Evolutionary conservation across 2,329 filamentous ascomycete genomes (phyloP).

Genomic region (Colletotrichum eleusines): DNA sequence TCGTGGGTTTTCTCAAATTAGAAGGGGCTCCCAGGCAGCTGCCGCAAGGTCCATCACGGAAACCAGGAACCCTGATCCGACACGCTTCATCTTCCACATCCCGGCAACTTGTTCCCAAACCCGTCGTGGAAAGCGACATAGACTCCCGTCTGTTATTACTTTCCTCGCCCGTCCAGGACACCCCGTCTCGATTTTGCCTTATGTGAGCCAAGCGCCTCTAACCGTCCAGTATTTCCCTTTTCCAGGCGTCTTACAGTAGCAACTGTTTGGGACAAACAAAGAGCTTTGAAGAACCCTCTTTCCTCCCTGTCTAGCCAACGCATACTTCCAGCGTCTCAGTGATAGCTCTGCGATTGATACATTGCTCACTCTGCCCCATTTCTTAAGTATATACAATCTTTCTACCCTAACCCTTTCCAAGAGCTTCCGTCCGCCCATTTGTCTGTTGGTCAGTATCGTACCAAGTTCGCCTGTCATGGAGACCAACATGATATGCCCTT

Average conservation of each 20-base stretch:
- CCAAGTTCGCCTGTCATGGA: constrained; percentile 18
- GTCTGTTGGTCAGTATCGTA: constrained; percentile 1
- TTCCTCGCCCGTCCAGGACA: not conserved
- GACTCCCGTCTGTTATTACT: not conserved
- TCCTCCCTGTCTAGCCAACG: not conserved
- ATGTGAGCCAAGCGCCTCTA: not conserved
- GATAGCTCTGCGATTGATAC: not conserved
- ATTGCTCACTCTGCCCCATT: not conserved
- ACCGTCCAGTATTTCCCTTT: not conserved
- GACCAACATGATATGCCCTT: constrained; percentile 48
- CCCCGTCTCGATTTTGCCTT: not conserved
- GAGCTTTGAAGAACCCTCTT: not conserved
- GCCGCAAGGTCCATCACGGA: not conserved
- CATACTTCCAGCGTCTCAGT: not conserved
- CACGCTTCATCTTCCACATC: not conserved
- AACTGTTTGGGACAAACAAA: not conserved
- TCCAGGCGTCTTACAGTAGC: not conserved
- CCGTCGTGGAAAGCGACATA: not conserved
- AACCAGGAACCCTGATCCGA: not conserved
- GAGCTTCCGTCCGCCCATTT: not conserved
- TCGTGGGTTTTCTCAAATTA: too few relatives aligned
- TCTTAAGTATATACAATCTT: not conserved
- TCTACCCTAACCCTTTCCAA: not conserved
- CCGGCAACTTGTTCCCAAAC: not conserved
- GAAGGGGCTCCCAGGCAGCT: not conserved